phyloP scores from a whole-genome alignment of 495 filamentous ascomycete genomes.

The Xylaria longipes region DNA sequence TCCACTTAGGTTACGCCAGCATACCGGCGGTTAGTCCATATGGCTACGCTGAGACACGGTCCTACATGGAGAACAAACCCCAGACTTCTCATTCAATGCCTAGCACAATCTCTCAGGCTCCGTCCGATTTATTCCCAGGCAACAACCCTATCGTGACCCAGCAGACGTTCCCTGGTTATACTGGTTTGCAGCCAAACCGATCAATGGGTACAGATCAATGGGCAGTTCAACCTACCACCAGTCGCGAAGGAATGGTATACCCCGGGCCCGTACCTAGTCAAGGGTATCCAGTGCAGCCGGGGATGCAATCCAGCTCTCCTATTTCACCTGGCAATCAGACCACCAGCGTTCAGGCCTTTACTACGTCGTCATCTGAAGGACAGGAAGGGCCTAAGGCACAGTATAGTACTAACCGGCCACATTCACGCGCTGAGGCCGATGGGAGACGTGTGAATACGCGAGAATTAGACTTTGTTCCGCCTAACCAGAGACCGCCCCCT shows the following conservation, averaged over 20 bases:
- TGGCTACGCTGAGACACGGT: conserved; percentile 39
- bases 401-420: conserved; percentile 26
- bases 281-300: conserved; percentile 37
- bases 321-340: conserved; percentile 30
- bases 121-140: conserved; percentile 38
- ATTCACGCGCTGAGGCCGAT: conserved; percentile 30
- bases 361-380: not conserved
- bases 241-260: conserved; percentile 55
- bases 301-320: conserved; percentile 32
- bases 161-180: conserved; percentile 48
- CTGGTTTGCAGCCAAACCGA: conserved; percentile 47
- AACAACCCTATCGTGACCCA: conserved; percentile 42
- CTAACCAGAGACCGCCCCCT: conserved; percentile 40
- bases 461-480: conserved; percentile 40
- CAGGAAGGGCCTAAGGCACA: conserved; percentile 22
- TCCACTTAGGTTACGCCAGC: conserved; percentile 36
- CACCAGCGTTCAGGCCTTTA: conserved; percentile 27
- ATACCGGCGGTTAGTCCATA: conserved; percentile 45
- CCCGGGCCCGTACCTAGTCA: conserved; percentile 38
- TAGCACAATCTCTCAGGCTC: conserved; percentile 35
- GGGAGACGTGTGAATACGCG: conserved; percentile 23
- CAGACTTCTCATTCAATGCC: conserved; percentile 39
- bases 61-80: conserved; percentile 39
- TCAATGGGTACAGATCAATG: conserved; percentile 40
- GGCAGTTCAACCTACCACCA: conserved; percentile 44